Conservation (phyloP, 1,139 yeast genomes). For the Suhomyces taliae region DNA sequence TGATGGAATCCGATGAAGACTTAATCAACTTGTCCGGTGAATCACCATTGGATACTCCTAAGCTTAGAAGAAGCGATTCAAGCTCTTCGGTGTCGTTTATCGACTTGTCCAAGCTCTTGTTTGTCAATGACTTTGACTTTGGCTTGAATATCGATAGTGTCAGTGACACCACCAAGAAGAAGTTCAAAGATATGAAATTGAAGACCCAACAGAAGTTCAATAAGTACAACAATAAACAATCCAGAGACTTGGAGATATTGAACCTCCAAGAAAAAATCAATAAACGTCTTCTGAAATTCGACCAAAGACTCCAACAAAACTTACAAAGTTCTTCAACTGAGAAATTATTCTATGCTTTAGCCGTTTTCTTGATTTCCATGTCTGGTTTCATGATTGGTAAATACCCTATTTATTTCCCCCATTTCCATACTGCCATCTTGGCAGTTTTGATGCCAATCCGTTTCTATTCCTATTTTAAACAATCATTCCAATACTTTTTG, state of each 20-base stretch:
- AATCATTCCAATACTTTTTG: constrained; percentile 77
- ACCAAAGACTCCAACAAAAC: constrained; percentile 51
- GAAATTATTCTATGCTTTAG: constrained; percentile 75
- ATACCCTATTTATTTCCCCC: constrained; percentile 74
- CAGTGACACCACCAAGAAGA: constrained; percentile 36
- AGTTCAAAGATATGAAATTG: constrained; percentile 35
- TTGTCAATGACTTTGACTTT: constrained; percentile 46
- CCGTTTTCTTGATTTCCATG: constrained; percentile 66
- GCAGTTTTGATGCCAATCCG: constrained; percentile 78
- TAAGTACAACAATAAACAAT: constrained; percentile 18
- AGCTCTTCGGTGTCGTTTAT: constrained; percentile 35
- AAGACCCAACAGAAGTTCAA: constrained; percentile 37
- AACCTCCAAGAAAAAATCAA: constrained; percentile 37
- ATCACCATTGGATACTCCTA: constrained; percentile 6
- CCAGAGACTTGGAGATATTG: constrained; percentile 24
- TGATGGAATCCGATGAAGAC: constrained; percentile 10
- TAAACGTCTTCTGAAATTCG: constrained; percentile 53
- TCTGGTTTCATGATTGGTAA: constrained; percentile 79
- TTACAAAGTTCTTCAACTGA: constrained; percentile 66
- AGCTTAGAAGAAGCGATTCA: constrained; percentile 30
- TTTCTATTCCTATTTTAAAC: constrained; percentile 77
- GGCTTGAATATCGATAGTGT: constrained; percentile 43
- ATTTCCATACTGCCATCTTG: constrained; percentile 67
- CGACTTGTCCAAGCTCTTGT: constrained; percentile 38
- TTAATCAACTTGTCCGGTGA: constrained; percentile 4